Base-by-base conservation (phyloP, 805 yeast species). In the Brettanomyces naardenensis region DNA sequence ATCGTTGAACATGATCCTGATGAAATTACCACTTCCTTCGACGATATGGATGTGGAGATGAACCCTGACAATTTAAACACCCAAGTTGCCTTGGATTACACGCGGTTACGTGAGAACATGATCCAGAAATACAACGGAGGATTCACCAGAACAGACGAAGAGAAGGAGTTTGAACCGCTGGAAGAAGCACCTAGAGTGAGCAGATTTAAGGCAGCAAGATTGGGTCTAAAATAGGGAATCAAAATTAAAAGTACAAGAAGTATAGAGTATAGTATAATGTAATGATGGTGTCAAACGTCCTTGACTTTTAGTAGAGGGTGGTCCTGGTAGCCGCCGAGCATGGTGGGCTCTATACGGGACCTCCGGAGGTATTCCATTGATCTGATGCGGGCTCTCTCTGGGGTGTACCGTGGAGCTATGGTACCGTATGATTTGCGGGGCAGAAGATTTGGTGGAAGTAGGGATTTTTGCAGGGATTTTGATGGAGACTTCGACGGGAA, bases 141-240 rank as follows among this genome's bases (percentile, higher is more conserved):
- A 3, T 73, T 52, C 41, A 60, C 53, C 36, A 62, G 65, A 42
- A 58, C 70, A 1, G 71, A 68, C 2, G 59, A 64, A 35, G 84
- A 73, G 29, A 48, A 58, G 42, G 89, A 77, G 40, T 48, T 75
- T 15, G 94, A 82, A 49, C 87, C 86, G 0, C 61, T 82, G 5
- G 87, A 82, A 46, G 77, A 78, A 0, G 53, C 72, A 6, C 36
- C 38, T 15, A 77, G 66, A 42, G 61, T 73, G 1, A 83, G 94
- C 51, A 63, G 87, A 36, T 86, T 86, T 56, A 81, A 67, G 49
- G 74, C 84, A 9, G 80, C 84, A 5, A 49, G 59, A 23, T 40
- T 58, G 17, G 62, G 56, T 28, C 26, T 7, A 23, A 23, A 23
- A 11, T n/a, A n/a, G n/a, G n/a, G n/a, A n/a, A n/a, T n/a, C n/a